Base-by-base conservation (phyloP, 2,329 filamentous ascomycete genomes). In the Fusarium verrucosum region DNA sequence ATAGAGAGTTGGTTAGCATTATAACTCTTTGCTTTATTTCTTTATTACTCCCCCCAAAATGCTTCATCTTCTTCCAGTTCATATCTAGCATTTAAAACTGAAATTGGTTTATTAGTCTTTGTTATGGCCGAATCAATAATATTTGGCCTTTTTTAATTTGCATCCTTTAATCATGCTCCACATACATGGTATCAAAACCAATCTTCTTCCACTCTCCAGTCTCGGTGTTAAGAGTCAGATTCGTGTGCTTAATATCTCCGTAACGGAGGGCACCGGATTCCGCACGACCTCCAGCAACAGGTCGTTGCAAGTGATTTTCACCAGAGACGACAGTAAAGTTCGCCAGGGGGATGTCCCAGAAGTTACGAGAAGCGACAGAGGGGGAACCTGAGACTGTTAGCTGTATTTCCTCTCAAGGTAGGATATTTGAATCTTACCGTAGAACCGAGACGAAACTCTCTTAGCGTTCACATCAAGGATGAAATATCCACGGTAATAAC, bases 401-500 rank as follows among this genome's bases (percentile, higher is more conserved):
- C 7, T 4, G n/a, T 4, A 7, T 2, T 0, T 3, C 1, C 7
- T 16, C 1, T 23, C 8, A 3, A 20, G 14, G 0, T 1, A 22
- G 10, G n/a, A 7, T 1, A 9, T 22, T 19, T 37, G 20, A 17
- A 17, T 13, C 55, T 44, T 75, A 25, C 79, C 89, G 66, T 87
- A 92, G 76, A 83, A 92, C 13, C 81, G 80, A 0, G 89, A 89
- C n/a, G 84, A 79, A 3, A 90, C 80, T 40, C 83, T 77, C 11
- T 88, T 80, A 20, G 84, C 80, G 19, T 77, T 80, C 51, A 91
- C 78, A 43, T 83, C 81, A 36, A 92, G 78, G 70, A 89, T 84
- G 66, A 87, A 92, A 77, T 92, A 92, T 2, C 90, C 90, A 17
- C 89, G 82, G 74, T 92, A 92, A 74, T 90, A 92, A 9, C 87